These are phyloP conservation scores for Aspergillus asperescens DNA, from an alignment of 495 filamentous ascomycete species.

Conservation along the genomic window DNA sequence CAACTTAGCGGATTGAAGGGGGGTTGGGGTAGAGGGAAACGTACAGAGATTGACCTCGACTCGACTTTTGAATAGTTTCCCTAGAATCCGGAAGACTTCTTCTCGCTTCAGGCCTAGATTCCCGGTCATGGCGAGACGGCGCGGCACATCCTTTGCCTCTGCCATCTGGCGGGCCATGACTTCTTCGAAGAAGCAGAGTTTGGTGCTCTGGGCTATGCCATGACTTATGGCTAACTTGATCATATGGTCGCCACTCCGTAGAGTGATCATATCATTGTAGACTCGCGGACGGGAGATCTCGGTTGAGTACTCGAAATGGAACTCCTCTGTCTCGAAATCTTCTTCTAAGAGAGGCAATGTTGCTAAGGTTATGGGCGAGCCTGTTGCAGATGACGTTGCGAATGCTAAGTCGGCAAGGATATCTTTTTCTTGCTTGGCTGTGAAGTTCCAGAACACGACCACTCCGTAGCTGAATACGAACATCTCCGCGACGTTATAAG, in stretches of 20 bases:
- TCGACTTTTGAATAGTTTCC: conserved; percentile 82
- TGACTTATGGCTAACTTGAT: conserved; percentile 96
- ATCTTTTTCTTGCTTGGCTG: conserved; percentile 91
- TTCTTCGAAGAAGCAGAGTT: conserved; percentile 94
- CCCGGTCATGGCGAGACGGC: conserved; percentile 80
- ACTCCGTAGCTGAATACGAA: conserved; percentile 98
- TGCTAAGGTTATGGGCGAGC: conserved; percentile 54
- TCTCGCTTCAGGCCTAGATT: conserved; percentile 86
- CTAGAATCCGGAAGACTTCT: conserved; percentile 88
- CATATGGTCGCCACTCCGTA: conserved; percentile 95
- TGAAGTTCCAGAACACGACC: conserved; percentile 98
- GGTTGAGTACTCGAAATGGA: conserved; percentile 95
- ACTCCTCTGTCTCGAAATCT: conserved; percentile 97
- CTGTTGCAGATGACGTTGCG: conserved; percentile 53
- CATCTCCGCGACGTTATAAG: conserved; percentile 86
- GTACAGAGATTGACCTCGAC: conserved; percentile 98
- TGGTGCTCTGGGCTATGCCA: conserved; percentile 95
- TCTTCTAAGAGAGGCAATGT: conserved; percentile 68
- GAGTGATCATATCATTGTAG: conserved; percentile 99
- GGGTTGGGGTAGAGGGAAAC: conserved; percentile 70
- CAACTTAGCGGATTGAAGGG: not conserved
- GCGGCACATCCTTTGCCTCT: conserved; percentile 86
- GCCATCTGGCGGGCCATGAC: conserved; percentile 92
- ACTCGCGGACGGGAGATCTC: conserved; percentile 80
- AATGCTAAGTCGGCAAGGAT: conserved; percentile 94